Conservation (phyloP, 2,329 filamentous ascomycete genomes). For the Xylariaceae sp. region DNA sequence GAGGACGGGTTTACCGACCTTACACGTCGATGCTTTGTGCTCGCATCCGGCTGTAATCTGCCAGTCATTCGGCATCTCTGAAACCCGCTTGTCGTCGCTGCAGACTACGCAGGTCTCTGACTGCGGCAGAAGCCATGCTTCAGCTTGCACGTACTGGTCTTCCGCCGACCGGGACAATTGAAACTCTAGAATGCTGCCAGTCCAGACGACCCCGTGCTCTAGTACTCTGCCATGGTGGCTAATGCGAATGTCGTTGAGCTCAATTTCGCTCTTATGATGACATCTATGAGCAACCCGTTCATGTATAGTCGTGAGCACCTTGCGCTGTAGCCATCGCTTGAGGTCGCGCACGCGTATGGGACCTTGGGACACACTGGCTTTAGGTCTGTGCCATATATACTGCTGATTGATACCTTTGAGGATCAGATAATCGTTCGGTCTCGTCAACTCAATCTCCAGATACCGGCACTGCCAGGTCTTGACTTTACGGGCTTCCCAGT, state of each 20-base stretch:
- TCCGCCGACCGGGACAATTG: constrained; percentile 22
- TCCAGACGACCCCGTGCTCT: constrained; percentile 9
- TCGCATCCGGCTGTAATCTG: constrained; percentile 24
- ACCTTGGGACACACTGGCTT: constrained; percentile 7
- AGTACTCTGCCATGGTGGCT: constrained; percentile 9
- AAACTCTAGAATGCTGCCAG: constrained; percentile 27
- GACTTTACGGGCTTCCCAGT: constrained; percentile 27
- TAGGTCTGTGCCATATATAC: constrained; percentile 27
- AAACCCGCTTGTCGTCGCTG: constrained; percentile 29
- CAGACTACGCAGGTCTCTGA: constrained; percentile 30
- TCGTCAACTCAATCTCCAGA: constrained; percentile 23
- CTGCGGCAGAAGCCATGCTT: constrained; percentile 29
- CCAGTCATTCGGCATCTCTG: constrained; percentile 26
- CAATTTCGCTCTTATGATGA: constrained; percentile 5
- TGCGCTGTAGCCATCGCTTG: constrained; percentile 14
- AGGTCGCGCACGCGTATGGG: constrained; percentile 8
- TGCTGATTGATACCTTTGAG: constrained; percentile 27
- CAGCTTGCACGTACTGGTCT: constrained; percentile 24
- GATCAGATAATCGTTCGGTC: constrained; percentile 19
- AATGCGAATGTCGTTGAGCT: constrained; percentile 16
- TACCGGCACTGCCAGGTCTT: constrained; percentile 28
- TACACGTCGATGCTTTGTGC: constrained; percentile 27
- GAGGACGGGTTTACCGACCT: constrained; percentile 11
- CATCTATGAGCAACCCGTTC: constrained; percentile 5
- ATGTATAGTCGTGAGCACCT: constrained; percentile 12